Base-by-base conservation (phyloP, 2,329 filamentous ascomycete genomes). In the Falciphora oryzae region DNA sequence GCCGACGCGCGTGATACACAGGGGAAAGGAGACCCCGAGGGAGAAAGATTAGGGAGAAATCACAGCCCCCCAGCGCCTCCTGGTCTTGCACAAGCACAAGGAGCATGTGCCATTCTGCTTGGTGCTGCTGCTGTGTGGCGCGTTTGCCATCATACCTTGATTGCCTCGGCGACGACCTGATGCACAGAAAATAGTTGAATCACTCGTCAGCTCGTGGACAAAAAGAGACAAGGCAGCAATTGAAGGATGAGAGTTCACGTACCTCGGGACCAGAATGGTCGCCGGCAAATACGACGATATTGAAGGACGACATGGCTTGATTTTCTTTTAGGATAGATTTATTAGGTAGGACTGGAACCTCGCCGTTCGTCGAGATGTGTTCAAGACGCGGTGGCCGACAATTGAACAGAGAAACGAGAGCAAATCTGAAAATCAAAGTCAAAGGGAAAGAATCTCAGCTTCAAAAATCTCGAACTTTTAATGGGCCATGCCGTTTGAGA, bases 201-300 rank as follows among this genome's bases (percentile, higher is more conserved):
- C 65, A 62, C 64, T 53, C 59, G 28, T 25, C 7, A 58, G 25
- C 18, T 18, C 6, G 13, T 6, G 28, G 10, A 57, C 22, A 58
- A 3, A 28, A 28, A 14, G 18, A 29, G 25, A 18, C 13, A 25
- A 58, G 2, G 10, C 22, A 3, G 3, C 31, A 10, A 60, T 14
- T 22, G 10, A 16, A 60, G 32, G n/a, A 14, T 16, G 16, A 13
- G 38, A 8, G 5, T 14, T 13, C 25, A 71, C 85, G 71, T 77
- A 92, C 91, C 86, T 96, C 91, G 1, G 92, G 92, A 75, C 92
- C 91, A 73, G 89, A 92, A 78, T 95, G 91, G 80, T 96, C 92
- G 73, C 91, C 91, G 63, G 78, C 89, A 75, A 94, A 91, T 65
- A 94, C 89, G 67, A 93, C 90, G 75, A 93, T 90, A 69, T 92